Conservation (phyloP, 176 grass and related monocot species). For the Cenchrus fungigraminus region DNA sequence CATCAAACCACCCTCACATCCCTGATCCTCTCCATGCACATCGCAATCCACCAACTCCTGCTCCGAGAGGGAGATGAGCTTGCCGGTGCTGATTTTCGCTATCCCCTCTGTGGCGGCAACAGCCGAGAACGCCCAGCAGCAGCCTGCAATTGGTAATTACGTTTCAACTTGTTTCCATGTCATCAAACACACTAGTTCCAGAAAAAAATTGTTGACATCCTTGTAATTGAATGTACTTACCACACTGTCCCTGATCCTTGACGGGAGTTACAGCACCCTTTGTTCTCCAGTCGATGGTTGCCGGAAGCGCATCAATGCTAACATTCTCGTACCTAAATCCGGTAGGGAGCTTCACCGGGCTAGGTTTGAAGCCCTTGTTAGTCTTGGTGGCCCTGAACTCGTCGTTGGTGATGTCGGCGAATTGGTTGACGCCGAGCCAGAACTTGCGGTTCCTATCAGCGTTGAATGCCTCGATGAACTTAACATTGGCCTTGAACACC, state of each 20-base stretch:
- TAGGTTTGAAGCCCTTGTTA: constrained; percentile 20
- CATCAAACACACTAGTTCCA: no score
- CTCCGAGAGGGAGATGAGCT: constrained; percentile 19
- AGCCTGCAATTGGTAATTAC: background rate
- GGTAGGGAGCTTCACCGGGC: background rate
- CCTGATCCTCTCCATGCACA: constrained; percentile 19
- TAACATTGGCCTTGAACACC: constrained; percentile 22
- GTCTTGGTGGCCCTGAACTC: constrained; percentile 18
- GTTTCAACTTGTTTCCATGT: background rate
- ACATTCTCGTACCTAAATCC: constrained; percentile 27
- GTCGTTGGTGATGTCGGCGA: background rate
- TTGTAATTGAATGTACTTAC: background rate
- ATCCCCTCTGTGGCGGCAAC: constrained; percentile 29
- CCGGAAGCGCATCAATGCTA: background rate
- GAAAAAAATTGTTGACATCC: background rate
- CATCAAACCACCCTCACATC: constrained; percentile 18
- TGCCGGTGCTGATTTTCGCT: constrained; percentile 7
- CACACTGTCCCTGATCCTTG: constrained; percentile 23
- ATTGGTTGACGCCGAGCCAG: constrained; percentile 31
- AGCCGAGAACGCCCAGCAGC: constrained; percentile 28
- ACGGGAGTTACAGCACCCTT: constrained; percentile 19
- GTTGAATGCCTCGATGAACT: constrained; percentile 8
- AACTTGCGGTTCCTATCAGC: background rate
- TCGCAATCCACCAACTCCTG: constrained; percentile 32
- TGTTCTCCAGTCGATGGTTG: background rate